Percentiles rank a stretch among this genome's conserved stretches.
phyloP scores from a whole-genome alignment of 2,329 filamentous ascomycete genomes.

The Chrysoporthe cubensis region DNA sequence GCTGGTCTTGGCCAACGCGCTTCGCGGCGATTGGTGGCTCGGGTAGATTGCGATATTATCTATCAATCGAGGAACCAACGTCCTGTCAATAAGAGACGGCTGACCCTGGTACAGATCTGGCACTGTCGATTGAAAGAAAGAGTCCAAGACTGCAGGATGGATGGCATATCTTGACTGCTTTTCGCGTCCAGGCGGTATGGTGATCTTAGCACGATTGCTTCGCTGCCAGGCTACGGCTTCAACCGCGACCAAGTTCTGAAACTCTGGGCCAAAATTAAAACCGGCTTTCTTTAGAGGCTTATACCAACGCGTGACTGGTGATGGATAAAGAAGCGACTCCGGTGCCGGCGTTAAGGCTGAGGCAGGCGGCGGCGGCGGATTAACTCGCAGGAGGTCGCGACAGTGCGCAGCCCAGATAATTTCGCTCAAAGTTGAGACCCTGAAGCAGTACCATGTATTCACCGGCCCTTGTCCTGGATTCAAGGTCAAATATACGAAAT shows the following conservation, averaged over 20 bases:
- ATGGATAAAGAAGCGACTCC: not conserved
- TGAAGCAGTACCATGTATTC: not conserved
- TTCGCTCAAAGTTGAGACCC: not conserved
- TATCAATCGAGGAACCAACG: not conserved
- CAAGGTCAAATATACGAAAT: not conserved
- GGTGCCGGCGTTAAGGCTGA: not conserved
- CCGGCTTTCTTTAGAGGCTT: not conserved
- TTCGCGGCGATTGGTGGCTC: not conserved
- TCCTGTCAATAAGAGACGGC: not conserved
- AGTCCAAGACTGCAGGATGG: constrained; percentile 12
- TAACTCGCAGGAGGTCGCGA: not conserved
- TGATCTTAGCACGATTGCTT: not conserved
- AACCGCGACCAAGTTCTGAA: not conserved
- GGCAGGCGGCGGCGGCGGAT: not conserved
- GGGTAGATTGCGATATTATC: not conserved
- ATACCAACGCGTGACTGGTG: constrained; percentile 1
- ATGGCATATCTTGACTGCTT: constrained; percentile 5
- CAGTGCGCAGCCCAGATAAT: not conserved
- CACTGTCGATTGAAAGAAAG: not conserved
- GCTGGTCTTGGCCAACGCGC: not conserved
- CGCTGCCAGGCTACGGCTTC: constrained; percentile 2
- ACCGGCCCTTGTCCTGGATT: not conserved
- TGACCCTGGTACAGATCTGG: not conserved
- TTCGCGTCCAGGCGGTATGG: not conserved
- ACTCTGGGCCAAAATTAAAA: constrained; percentile 7